A percentile compares a stretch with the other conserved stretches of the same genome.
Conservation (phyloP, 2,329 filamentous ascomycete genomes). For the Penicillium sp. region DNA sequence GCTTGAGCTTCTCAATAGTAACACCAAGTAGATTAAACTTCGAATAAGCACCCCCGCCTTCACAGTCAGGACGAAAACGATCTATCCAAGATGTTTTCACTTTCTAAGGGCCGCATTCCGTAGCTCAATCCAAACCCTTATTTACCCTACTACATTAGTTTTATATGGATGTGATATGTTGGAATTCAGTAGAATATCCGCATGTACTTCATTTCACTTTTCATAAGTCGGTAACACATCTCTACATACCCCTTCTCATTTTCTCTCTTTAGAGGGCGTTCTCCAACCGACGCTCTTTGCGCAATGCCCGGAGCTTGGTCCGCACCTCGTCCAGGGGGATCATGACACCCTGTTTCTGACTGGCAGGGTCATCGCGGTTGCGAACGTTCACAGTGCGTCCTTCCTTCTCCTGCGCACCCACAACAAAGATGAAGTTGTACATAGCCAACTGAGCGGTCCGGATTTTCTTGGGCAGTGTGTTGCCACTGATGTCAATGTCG, state of each 20-base stretch:
- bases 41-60: too few relatives aligned
- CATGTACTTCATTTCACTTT: constrained; percentile 15
- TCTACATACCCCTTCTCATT: not conserved
- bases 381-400: constrained; percentile 62
- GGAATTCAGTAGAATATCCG: not conserved
- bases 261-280: constrained; percentile 35
- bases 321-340: constrained; percentile 61
- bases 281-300: constrained; percentile 48
- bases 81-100: not conserved
- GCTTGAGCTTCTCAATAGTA: too few relatives aligned
- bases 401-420: constrained; percentile 63
- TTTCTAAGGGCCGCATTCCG: not conserved
- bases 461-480: constrained; percentile 55
- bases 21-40: too few relatives aligned
- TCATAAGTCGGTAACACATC: constrained; percentile 12
- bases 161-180: not conserved
- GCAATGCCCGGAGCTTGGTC: constrained; percentile 50
- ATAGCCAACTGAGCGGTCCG: constrained; percentile 49
- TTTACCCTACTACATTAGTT: not conserved
- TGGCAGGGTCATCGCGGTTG: constrained; percentile 63
- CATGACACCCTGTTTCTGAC: constrained; percentile 63
- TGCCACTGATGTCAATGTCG: constrained; percentile 50
- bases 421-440: constrained; percentile 59
- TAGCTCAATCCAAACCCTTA: not conserved
- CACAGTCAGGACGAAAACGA: too few relatives aligned